Conservation (phyloP, 805 yeast genomes). For the Pichia pseudocactophila region DNA sequence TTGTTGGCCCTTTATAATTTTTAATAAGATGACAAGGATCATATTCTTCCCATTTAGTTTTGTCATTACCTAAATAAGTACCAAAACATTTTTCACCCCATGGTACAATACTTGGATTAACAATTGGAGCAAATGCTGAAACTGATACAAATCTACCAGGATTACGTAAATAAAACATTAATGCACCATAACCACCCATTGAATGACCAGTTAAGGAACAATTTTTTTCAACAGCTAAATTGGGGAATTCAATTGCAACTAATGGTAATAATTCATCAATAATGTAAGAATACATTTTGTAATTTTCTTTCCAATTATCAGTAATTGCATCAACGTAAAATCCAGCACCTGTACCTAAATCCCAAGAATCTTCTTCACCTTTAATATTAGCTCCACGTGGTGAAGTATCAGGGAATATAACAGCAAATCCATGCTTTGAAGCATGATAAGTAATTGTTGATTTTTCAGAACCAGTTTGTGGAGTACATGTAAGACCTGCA, state of each 20-base stretch:
- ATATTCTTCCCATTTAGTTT: constrained; percentile 58
- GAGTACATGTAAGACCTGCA: constrained; percentile 89
- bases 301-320: constrained; percentile 62
- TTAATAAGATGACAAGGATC: constrained; percentile 74
- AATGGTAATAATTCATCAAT: constrained; percentile 58
- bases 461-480: constrained; percentile 89
- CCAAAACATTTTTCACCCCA: constrained; percentile 88
- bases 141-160: constrained; percentile 70
- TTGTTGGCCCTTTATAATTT: constrained; percentile 35
- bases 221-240: constrained; percentile 49
- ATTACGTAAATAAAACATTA: constrained; percentile 54
- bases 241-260: constrained; percentile 33
- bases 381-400: constrained; percentile 76
- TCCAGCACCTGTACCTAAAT: constrained; percentile 93
- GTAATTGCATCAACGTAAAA: constrained; percentile 82
- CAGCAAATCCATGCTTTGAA: constrained; percentile 70
- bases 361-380: constrained; percentile 68
- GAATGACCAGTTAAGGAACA: constrained; percentile 91
- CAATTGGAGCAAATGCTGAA: constrained; percentile 85
- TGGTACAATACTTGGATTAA: constrained; percentile 64
- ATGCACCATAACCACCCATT: constrained; percentile 97
- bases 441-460: constrained; percentile 82
- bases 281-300: constrained; percentile 81
- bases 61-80: constrained; percentile 63
- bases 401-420: constrained; percentile 94